These are phyloP conservation scores for Kwoniella shivajii DNA, from an alignment of 1,284 basidiomycete species.

Conservation along the genomic window DNA sequence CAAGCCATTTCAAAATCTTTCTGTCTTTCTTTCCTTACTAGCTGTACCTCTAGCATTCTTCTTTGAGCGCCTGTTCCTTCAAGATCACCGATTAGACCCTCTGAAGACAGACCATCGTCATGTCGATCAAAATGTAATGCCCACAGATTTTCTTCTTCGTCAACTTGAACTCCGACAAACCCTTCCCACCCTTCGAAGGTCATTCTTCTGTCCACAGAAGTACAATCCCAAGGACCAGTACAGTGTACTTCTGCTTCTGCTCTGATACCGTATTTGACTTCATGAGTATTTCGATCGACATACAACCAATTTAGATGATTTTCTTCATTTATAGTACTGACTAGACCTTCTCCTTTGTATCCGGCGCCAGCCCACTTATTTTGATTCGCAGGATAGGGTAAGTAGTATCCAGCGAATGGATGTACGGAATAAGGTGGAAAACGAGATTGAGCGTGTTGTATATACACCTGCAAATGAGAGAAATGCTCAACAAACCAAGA, in stretches of 20 bases:
- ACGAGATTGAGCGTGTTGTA: constrained; percentile 17
- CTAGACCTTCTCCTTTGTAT: constrained; percentile 25
- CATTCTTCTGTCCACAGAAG: constrained; percentile 15
- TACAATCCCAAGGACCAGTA: constrained; percentile 24
- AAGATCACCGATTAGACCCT: constrained; percentile 16
- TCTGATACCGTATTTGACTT: constrained; percentile 21
- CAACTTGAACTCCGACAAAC: constrained; percentile 21
- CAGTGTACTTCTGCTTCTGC: constrained; percentile 9
- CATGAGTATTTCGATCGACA: constrained; percentile 19
- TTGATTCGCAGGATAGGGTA: constrained; percentile 25
- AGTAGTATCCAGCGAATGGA: constrained; percentile 23
- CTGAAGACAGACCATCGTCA: constrained; percentile 17
- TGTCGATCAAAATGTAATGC: constrained; percentile 20
- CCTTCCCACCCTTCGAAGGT: constrained; percentile 27
- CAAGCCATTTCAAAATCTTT: constrained; percentile 13
- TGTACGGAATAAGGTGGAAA: constrained; percentile 12
- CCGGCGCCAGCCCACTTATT: constrained; percentile 21
- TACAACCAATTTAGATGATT: constrained; percentile 27
- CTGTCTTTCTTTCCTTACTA: constrained; percentile 12
- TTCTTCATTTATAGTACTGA: constrained; percentile 23
- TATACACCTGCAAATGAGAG: constrained; percentile 12
- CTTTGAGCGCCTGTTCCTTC: constrained; percentile 8
- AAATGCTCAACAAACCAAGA: no score
- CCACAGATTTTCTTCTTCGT: constrained; percentile 17
- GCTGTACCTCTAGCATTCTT: constrained; percentile 15